Base-by-base conservation (phyloP, 2,329 filamentous ascomycete genomes). In the Talaromyces sp. region DNA sequence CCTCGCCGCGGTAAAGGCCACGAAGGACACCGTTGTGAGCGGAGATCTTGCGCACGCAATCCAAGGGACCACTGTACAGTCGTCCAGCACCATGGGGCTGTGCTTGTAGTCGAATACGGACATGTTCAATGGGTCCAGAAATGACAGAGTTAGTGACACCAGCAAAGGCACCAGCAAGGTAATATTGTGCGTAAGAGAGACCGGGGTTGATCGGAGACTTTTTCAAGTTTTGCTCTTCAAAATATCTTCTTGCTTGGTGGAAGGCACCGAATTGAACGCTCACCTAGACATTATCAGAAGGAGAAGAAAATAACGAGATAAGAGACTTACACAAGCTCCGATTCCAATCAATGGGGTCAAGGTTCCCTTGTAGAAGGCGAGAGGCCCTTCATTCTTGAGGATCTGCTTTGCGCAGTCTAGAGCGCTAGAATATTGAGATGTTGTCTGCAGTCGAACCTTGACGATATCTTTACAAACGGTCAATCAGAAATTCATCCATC, bases 261-360 rank as follows among this genome's bases (percentile, higher is more conserved):
- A 98, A 99, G 72, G 91, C 95, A 68, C 93, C 95, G 78, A 99
- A 99, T 83, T 99, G 95, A 72, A 99, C 90, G n/a, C 93, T 97
- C 54, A 88, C 83, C 81, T 83, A 31, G 6, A 6, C 43, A 48
- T 61, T 48, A 67, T 59, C 62, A 65, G 59, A 60, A 45, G 54
- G 60, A 59, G 66, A 11, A n/a, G 1, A 14, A 27, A 39, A 33
- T 3, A 22, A n/a, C n/a, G 2, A 22, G 33, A 3, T 5, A 2
- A 39, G 13, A 27, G 50, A 75, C 80, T 74, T 76, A 95, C 93
- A 77, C 95, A 99, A 71, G 95, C 95, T 71, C 95, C 95, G 75
- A 99, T 98, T 70, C 95, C 95, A 65, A 99, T 87, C 64, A 99
- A 84, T 0, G 95, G 95, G 5, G 95, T 98, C 64, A 99, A 84